Evolutionary conservation across 1,284 basidiomycete species (phyloP), one percentile per base, ranked within the genome.

Genomic region (Pisolithus thermaeus): DNA sequence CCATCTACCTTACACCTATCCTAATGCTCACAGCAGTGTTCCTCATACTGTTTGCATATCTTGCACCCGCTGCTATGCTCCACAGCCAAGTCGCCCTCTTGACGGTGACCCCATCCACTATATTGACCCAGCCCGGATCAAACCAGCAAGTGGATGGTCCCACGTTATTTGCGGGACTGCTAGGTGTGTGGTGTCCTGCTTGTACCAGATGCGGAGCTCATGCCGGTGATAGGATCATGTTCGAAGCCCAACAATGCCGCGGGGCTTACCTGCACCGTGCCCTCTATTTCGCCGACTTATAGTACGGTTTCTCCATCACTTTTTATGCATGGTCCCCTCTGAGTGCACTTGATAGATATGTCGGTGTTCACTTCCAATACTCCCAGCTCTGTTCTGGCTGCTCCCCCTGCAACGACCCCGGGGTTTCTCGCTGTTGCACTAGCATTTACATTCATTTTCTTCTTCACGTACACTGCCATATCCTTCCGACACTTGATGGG

Each of bases 401-500:
- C 84, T 3, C 86, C 88, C 3, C 75, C 80, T 2, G 70, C 81
- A 22, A 74, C 78, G 3, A 80, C 83, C 2, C 80, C 85, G 0
- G 77, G 69, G 1, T 87, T 88, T 67, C 77, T 88, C 41, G 81
- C 81, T 7, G 68, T 84, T 27, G 77, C 83, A 0, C 65, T 90
- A 18, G 73, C 70, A 20, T 77, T 84, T 59, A 77, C 81, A 20
- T 59, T 76, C n/a, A 46, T 85, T 16, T 90, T 90, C 70, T 79
- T 87, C 62, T 46, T 88, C 57, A 72, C 78, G 30, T 88, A 84
- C 66, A 79, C 81, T 43, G 58, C 84, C 47, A 81, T 83, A 39
- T 80, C 85, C 4, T 79, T 89, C 64, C 79, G 84, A 35, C 77
- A 80, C 54, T 77, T 80, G 52, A 76, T 89, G 71, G 80, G 83